A percentile compares a stretch with the other conserved stretches of the same genome.
These are phyloP conservation scores for Suillus discolor DNA, from an alignment of 768 basidiomycete species.

Conservation along the genomic window DNA sequence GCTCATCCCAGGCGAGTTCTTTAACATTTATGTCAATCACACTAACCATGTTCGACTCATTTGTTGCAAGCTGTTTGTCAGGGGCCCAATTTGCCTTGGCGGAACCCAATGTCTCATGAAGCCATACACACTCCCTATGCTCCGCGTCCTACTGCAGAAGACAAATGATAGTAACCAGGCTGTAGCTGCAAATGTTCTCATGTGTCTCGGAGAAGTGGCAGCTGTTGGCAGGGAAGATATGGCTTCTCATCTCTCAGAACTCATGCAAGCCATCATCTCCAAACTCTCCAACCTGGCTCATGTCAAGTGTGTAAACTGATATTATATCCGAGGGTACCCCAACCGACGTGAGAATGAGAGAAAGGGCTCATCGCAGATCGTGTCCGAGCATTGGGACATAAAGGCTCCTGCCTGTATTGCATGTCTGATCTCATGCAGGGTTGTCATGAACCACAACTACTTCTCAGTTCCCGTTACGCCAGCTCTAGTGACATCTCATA, in stretches of 20 bases:
- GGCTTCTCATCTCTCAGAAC: conserved; percentile 74
- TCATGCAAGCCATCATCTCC: conserved; percentile 91
- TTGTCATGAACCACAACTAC: no score
- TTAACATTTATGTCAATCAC: neutral
- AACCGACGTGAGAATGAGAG: no score
- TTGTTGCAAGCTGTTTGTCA: no score
- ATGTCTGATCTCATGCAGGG: no score
- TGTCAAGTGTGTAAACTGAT: conserved; percentile 18
- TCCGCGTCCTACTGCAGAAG: conserved; percentile 89
- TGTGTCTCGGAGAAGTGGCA: conserved; percentile 92
- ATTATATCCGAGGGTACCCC: no score
- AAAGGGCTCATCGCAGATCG: no score
- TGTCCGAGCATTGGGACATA: no score
- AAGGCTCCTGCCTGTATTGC: no score
- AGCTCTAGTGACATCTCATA: no score
- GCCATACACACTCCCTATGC: conserved; percentile 92
- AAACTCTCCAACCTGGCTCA: conserved; percentile 86
- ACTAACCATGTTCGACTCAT: neutral
- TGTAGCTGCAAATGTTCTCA: conserved; percentile 89
- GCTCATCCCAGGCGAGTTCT: conserved; percentile 45
- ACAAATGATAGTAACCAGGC: conserved; percentile 85
- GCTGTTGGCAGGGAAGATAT: conserved; percentile 94
- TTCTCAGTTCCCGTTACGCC: no score
- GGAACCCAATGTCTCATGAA: no score
- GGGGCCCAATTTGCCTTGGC: no score